A percentile compares a stretch with the other conserved stretches of the same genome.
phyloP scores from a whole-genome alignment of 1,284 basidiomycete genomes.

The Kalmanozyma brasiliensis region DNA sequence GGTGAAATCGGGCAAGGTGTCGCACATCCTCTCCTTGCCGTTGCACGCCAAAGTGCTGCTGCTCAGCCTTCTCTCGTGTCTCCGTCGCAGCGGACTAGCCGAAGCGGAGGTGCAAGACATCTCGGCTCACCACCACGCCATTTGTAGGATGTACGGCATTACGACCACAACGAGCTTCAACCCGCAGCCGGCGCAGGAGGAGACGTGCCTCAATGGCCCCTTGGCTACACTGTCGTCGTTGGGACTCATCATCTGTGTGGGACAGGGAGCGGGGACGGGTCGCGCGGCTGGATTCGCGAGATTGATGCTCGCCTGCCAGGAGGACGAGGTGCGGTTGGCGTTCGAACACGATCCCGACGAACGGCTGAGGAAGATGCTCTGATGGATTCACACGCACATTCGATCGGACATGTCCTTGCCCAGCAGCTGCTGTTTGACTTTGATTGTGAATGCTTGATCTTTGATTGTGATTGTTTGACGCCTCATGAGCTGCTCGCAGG shows the following conservation, averaged over 20 bases:
- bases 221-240: constrained; percentile 51
- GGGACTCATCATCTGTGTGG: constrained; percentile 60
- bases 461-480: too few relatives aligned
- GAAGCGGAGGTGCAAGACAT: constrained; percentile 87
- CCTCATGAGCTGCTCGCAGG: too few relatives aligned
- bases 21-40: constrained; percentile 56
- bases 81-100: constrained; percentile 84
- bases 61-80: constrained; percentile 84
- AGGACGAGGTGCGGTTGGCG: constrained; percentile 62
- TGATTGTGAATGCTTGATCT: too few relatives aligned
- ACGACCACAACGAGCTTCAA: neutral
- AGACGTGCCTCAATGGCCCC: constrained; percentile 29
- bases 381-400: too few relatives aligned
- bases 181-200: neutral
- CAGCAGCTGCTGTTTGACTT: too few relatives aligned
- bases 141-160: constrained; percentile 54
- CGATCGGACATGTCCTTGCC: too few relatives aligned
- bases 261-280: constrained; percentile 56
- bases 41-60: constrained; percentile 64
- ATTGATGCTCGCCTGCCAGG: constrained; percentile 56
- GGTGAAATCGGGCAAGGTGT: constrained; percentile 85
- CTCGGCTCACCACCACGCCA: constrained; percentile 45
- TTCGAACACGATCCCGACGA: constrained; percentile 55
- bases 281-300: constrained; percentile 55
- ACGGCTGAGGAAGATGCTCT: constrained; percentile 53